phyloP scores from a whole-genome alignment of 495 filamentous ascomycete genomes.

The Talaromyces trachyspermus region DNA sequence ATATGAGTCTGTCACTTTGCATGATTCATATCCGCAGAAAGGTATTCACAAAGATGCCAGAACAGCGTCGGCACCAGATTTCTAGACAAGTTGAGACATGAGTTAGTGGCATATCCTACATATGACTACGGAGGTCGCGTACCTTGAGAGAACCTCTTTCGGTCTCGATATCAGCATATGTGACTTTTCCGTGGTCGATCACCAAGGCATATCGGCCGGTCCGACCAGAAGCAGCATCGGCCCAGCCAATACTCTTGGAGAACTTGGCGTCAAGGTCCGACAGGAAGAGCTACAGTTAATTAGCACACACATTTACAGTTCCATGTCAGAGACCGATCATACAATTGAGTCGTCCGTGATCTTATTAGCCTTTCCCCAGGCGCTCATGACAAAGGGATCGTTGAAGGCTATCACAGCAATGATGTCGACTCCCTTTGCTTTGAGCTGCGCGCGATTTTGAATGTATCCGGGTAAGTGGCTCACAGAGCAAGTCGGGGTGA shows the following conservation, averaged over 20 bases:
- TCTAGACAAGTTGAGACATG: constrained; percentile 32
- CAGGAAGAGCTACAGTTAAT: constrained; percentile 58
- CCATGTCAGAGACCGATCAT: constrained; percentile 21
- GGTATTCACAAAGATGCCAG: constrained; percentile 30
- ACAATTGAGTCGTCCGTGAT: constrained; percentile 71
- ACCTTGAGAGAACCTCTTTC: constrained; percentile 48
- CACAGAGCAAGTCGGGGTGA: constrained; percentile 87
- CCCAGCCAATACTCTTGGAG: constrained; percentile 75
- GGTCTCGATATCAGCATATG: constrained; percentile 75
- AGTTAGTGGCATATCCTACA: constrained; percentile 4
- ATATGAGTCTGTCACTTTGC: too few relatives aligned
- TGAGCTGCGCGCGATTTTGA: constrained; percentile 59
- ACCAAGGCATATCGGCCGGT: constrained; percentile 81
- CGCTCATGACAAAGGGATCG: constrained; percentile 84
- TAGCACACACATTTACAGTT: constrained; percentile 15
- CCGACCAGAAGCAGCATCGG: constrained; percentile 49
- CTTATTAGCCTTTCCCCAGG: constrained; percentile 89
- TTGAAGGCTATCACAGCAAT: constrained; percentile 81
- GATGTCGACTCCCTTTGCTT: constrained; percentile 75
- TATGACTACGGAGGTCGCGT: neutral
- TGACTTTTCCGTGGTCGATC: constrained; percentile 81
- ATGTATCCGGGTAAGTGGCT: constrained; percentile 82
- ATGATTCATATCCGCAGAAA: neutral
- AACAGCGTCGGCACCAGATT: constrained; percentile 68
- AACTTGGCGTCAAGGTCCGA: constrained; percentile 69